Conservation (phyloP, 1,139 yeast species). For the Pneumocystis wakefieldiae region DNA sequence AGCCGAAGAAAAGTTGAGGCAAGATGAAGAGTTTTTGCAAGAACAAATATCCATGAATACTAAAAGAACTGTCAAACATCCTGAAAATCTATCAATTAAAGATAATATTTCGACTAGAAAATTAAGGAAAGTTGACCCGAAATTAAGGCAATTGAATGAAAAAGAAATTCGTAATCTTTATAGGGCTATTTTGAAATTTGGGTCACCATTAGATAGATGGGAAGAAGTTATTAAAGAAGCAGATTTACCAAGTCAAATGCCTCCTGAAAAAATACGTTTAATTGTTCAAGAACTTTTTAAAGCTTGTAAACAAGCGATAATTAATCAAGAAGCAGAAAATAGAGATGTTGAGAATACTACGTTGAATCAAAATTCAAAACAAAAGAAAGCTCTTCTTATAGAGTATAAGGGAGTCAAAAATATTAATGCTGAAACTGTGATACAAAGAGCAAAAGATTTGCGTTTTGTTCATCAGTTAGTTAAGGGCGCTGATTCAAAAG, state of each 20-base stretch:
- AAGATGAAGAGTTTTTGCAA: slow-evolving; percentile 72
- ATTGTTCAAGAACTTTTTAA: slow-evolving; percentile 58
- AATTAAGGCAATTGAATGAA: slow-evolving; percentile 43
- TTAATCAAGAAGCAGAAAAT: slow-evolving; percentile 51
- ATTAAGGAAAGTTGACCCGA: slow-evolving; percentile 3
- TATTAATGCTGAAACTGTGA: slow-evolving; percentile 75
- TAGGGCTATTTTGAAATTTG: slow-evolving; percentile 65
- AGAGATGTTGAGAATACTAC: slow-evolving; percentile 32
- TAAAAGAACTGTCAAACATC: slow-evolving; percentile 48
- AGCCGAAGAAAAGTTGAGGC: slow-evolving; percentile 74
- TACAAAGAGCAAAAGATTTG: slow-evolving; percentile 75
- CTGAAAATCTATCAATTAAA: slow-evolving; percentile 21
- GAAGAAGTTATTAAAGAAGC: slow-evolving; percentile 85
- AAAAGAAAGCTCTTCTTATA: slow-evolving; percentile 75
- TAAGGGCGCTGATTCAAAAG: slow-evolving; percentile 42
- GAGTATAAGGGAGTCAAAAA: slow-evolving; percentile 81
- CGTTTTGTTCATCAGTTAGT: slow-evolving; percentile 44
- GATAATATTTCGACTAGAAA: slow-evolving; percentile 13
- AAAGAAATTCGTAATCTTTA: slow-evolving; percentile 79
- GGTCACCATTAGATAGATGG: slow-evolving; percentile 70
- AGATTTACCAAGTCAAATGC: slow-evolving; percentile 68
- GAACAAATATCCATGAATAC: slow-evolving; percentile 82
- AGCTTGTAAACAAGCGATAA: slow-evolving; percentile 46
- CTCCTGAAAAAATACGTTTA: slow-evolving; percentile 54
- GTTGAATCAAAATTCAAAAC: slow-evolving; percentile 31